Conservation (phyloP, 2,329 filamentous ascomycete species). For the Aspergillus tamarii region DNA sequence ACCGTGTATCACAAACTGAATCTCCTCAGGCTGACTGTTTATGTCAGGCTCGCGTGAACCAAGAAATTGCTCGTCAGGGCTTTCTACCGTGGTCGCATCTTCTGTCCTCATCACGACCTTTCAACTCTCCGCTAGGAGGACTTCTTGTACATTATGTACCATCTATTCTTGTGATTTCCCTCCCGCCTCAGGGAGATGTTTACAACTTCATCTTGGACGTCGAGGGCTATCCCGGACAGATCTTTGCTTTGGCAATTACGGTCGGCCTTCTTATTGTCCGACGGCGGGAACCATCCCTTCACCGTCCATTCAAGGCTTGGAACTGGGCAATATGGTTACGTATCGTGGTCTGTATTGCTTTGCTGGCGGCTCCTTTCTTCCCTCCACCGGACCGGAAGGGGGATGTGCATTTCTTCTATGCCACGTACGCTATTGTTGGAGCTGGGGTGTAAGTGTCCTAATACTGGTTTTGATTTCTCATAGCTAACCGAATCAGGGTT, state of each 20-base stretch:
- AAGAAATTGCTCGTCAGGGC: conserved; percentile 72
- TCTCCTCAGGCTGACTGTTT: background rate
- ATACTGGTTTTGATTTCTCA: conserved; percentile 15
- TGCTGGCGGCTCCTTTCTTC: conserved; percentile 66
- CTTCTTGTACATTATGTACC: conserved; percentile 71
- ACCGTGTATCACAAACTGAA: conserved; percentile 24
- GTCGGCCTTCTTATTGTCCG: conserved; percentile 65
- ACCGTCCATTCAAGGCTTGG: conserved; percentile 69
- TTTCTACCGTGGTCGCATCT: conserved; percentile 66
- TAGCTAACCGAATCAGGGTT: conserved; percentile 49
- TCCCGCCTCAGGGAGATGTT: conserved; percentile 66
- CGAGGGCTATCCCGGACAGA: conserved; percentile 68
- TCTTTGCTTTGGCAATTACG: conserved; percentile 62
- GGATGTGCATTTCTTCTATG: conserved; percentile 54
- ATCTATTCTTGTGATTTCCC: conserved; percentile 66
- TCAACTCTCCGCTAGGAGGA: conserved; percentile 68
- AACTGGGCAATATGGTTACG: conserved; percentile 60
- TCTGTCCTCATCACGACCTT: conserved; percentile 68
- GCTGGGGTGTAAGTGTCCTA: conserved; percentile 44
- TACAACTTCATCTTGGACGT: conserved; percentile 76
- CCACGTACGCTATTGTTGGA: conserved; percentile 57
- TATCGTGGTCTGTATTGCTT: conserved; percentile 55
- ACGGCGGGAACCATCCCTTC: conserved; percentile 60
- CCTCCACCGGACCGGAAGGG: conserved; percentile 55
- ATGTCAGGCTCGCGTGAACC: conserved; percentile 66